Base-by-base conservation (phyloP, 805 yeast species). In the Candida ascalaphidarum region DNA sequence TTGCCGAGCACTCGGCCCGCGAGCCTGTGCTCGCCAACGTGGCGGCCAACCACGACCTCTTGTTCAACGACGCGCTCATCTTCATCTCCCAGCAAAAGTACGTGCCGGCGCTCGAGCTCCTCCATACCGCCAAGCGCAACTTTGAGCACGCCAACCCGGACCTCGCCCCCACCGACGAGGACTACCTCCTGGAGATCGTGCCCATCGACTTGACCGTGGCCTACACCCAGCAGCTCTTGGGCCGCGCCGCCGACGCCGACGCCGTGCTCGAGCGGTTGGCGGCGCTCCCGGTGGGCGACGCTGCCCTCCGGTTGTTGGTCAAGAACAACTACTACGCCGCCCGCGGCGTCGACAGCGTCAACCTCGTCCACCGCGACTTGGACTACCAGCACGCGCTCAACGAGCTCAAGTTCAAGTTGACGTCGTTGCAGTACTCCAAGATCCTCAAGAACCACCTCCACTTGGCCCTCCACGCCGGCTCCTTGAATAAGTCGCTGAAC, bases 201-300 rank as follows among this genome's bases (percentile, higher is more conserved):
- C 81, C 89, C 14, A 78, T 78, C 13, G 49, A 65, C 33, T 48
- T 77, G 24, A 80, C 81, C 37, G 68, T 68, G 17, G 77, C 82
- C 2, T 77, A 67, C 40, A 68, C 71, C 12, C 52, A 70, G 29
- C 65, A 62, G 26, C 19, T 39, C 5, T 34, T 30, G 3, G 41
- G 40, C 11, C 21, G 26, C 9, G 9, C 16, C 3, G 14, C 17
- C 4, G 16, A 27, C 22, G 45, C 46, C n/a, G 21, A 31, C 18
- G 24, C 17, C 3, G 27, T 32, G 11, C 29, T 41, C 30, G 18
- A 33, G 16, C 21, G 28, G 9, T 17, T 36, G 25, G 22, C 30
- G 4, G 18, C 8, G 8, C n/a, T n/a, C n/a, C n/a, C 40, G 7
- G 33, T 59, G 20, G 51, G 55, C 23, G 75, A 71, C 41, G 35